phyloP scores from a whole-genome alignment of 2,329 filamentous ascomycete genomes.

The Xylariaceae sp. region DNA sequence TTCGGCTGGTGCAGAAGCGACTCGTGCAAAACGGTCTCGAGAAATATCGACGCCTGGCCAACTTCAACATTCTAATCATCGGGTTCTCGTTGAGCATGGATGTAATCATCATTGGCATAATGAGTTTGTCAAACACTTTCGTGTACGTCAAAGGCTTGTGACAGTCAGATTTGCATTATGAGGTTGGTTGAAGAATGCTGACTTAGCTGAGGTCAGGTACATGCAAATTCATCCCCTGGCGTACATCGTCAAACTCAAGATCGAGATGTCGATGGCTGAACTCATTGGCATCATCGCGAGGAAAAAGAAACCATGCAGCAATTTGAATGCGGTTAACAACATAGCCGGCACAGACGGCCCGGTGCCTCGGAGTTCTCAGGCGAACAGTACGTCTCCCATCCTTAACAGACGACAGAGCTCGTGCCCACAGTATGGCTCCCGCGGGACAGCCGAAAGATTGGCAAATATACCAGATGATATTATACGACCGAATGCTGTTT shows the following conservation, averaged over 20 bases:
- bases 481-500: too few relatives aligned
- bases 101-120: slow-evolving; percentile 37
- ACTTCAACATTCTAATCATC: slow-evolving; percentile 44
- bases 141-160: slow-evolving; percentile 25
- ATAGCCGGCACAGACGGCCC: too few relatives aligned
- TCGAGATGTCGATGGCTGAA: slow-evolving; percentile 52
- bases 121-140: slow-evolving; percentile 41
- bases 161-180: too few relatives aligned
- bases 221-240: slow-evolving; percentile 50
- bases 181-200: background rate
- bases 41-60: slow-evolving; percentile 44
- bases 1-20: slow-evolving; percentile 40
- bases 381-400: too few relatives aligned
- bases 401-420: too few relatives aligned
- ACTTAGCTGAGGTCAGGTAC: slow-evolving; percentile 26
- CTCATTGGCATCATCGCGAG: slow-evolving; percentile 40
- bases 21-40: slow-evolving; percentile 44
- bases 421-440: too few relatives aligned
- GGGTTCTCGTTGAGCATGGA: slow-evolving; percentile 43
- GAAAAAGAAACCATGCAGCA: background rate
- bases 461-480: too few relatives aligned
- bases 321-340: too few relatives aligned
- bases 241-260: slow-evolving; percentile 52
- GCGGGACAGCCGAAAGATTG: too few relatives aligned
- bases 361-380: too few relatives aligned